Evolutionary conservation across 139 green algal species (phyloP).

Genomic region (Microglena sp.): DNA sequence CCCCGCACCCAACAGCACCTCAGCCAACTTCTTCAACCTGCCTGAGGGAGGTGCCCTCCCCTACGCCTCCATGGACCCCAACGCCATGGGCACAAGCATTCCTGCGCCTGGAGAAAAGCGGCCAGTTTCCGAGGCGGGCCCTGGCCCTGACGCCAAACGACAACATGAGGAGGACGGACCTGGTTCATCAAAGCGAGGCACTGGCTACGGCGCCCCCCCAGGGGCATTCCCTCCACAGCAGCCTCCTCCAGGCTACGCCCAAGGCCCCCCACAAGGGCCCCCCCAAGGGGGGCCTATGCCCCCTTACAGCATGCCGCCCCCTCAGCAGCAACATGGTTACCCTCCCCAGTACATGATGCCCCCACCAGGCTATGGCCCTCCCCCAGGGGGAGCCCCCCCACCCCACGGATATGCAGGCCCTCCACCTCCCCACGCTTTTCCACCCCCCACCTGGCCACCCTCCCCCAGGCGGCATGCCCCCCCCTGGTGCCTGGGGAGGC

Average conservation of each 20-base stretch:
- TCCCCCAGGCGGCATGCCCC: too few relatives aligned
- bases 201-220: background rate
- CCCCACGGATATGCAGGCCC: too few relatives aligned
- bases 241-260: background rate
- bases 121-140: conserved; percentile 1
- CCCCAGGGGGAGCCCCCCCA: too few relatives aligned
- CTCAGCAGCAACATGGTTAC: background rate
- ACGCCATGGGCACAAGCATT: conserved; percentile 33
- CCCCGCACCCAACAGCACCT: background rate
- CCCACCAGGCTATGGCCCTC: background rate
- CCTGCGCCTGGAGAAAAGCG: conserved; percentile 7
- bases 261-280: too few relatives aligned
- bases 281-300: background rate
- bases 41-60: background rate
- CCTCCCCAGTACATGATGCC: too few relatives aligned
- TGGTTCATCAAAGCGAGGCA: background rate
- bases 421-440: too few relatives aligned
- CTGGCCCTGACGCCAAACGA: conserved; percentile 15
- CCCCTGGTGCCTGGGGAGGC: too few relatives aligned
- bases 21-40: background rate
- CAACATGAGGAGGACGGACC: background rate
- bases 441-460: too few relatives aligned
- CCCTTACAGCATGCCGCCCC: background rate
- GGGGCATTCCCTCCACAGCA: background rate
- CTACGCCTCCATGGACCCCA: conserved; percentile 41